Evolutionary conservation across 140 eudicot species (phyloP), one percentile per base, ranked within the genome.

Genomic region (Flaveria floridana): DNA sequence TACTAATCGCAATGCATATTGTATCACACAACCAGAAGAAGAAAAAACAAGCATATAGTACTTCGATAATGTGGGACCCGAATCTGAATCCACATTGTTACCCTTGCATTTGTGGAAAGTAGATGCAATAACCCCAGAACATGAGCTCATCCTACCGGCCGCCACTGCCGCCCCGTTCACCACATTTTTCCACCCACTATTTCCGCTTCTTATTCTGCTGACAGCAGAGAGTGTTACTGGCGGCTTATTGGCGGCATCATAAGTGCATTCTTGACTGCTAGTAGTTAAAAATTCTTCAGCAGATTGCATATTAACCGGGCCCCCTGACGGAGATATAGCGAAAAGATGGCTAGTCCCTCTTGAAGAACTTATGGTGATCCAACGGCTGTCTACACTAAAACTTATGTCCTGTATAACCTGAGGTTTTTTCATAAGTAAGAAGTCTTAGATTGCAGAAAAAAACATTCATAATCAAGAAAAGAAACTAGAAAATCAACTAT

Each of bases 341-440:
- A 93, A 93, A 30, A 93, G 86, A 81, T 93, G 98, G 53, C 90
- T 85, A 8, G 98, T 93, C 69, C 98, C 98, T 74, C 96, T 80
- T 15, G 96, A 86, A 15, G 98, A 88, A 62, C 97, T 93, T 73
- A 93, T 84, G 83, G 87, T 84, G 16, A 93, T 79, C 98, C 98
- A 93, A 26, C 81, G 86, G 81, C 98, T 93, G 57, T 93, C 96
- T 28, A 80, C 87, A 62, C 98, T 93, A 81, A 93, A 93, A 81
- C 97, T 90, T 77, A 93, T 88, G 80, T 93, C 98, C 74, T 87
- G 96, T 68, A 93, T 93, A 65, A 90, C 87, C 97, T 92, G 87
- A 23, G 25, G 50, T 69, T 58, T 51, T 9, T 57, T 62, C 41
- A 62, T 12, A 66, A 73, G 65, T 20, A 59, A 18, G 2, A 7